Evolutionary conservation across 164 flowering plant genomes (phyloP), one percentile per base, ranked within the genome.

Genomic region (Houttuynia cordata): DNA sequence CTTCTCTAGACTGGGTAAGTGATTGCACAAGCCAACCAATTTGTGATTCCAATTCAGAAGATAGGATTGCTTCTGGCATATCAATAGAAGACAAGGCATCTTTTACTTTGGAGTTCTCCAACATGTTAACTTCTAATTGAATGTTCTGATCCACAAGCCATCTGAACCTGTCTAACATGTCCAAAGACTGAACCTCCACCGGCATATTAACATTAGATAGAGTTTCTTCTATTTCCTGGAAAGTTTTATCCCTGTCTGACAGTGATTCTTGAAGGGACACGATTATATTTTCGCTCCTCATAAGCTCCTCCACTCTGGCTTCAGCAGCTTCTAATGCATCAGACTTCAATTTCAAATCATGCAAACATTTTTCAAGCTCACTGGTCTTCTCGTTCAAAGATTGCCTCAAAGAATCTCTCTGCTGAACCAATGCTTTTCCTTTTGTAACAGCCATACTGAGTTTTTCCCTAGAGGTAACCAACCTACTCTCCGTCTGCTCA

Each of bases 381-480:
- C 68, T 80, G 30, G 82, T 66, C 71, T 90, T 93, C 59, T 90
- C 96, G 56, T 81, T 79, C 25, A 89, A 61, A 22, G 83, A 67
- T 58, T 81, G 88, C 77, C 80, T 86, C 71, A 89, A 67, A 7
- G 83, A 75, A 63, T 93, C 96, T 57, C 96, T 70, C 63, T 90
- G 90, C 75, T 93, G 99, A 66, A 93, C 94, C 78, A 93, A 77
- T 45, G 89, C 88, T 76, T 93, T 93, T 22, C 99, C 99, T 74
- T 90, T 93, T 56, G 94, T 83, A 65, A 93, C 99, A 65, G 99
- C 97, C 86, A 93, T 67, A 68, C 81, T 79, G 60, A 93, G 94
- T 80, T 93, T 93, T 72, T 93, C 97, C 77, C 79, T 93, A 42
- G 78, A 70, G 66, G 74, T 83, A 61, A 75, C 75, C 77, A 65